Percentiles rank a stretch among this genome's conserved stretches.
Evolutionary conservation across 2,329 filamentous ascomycete genomes (phyloP).

Genomic region (Botrytis byssoidea): DNA sequence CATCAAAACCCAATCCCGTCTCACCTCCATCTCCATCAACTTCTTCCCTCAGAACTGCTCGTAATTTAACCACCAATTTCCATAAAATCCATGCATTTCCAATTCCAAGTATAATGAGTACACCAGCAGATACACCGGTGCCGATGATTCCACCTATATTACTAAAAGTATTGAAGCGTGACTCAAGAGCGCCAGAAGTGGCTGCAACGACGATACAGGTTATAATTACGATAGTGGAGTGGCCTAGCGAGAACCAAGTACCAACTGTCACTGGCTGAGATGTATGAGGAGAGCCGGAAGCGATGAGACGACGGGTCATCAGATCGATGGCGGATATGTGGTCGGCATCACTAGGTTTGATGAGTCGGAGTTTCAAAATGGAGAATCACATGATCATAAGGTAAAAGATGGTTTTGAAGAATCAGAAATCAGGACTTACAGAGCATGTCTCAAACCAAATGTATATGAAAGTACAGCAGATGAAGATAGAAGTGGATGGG

Average conservation of each 20-base stretch:
- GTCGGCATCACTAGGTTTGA: slow-evolving; percentile 66
- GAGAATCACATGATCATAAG: not conserved
- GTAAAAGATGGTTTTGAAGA: not conserved
- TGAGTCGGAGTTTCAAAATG: not conserved
- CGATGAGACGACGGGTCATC: slow-evolving; percentile 86
- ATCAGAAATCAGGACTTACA: slow-evolving; percentile 41
- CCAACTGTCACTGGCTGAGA: slow-evolving; percentile 88
- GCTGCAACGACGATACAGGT: slow-evolving; percentile 92
- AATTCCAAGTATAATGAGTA: slow-evolving; percentile 76
- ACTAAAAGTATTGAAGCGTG: slow-evolving; percentile 77
- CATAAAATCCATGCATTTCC: slow-evolving; percentile 86
- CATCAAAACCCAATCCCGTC: slow-evolving; percentile 63
- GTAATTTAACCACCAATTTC: slow-evolving; percentile 69
- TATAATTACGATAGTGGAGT: slow-evolving; percentile 88
- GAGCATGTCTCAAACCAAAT: slow-evolving; percentile 86
- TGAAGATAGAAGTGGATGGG: slow-evolving; percentile 63
- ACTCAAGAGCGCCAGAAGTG: slow-evolving; percentile 78
- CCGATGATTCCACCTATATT: slow-evolving; percentile 85
- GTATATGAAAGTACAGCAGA: slow-evolving; percentile 84
- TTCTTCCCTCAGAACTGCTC: slow-evolving; percentile 53
- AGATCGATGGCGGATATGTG: slow-evolving; percentile 88
- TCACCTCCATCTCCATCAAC: slow-evolving; percentile 31
- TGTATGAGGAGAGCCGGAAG: slow-evolving; percentile 45
- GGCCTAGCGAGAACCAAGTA: slow-evolving; percentile 90
- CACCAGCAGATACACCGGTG: slow-evolving; percentile 78